phyloP scores from a whole-genome alignment of 2,329 filamentous ascomycete genomes.

The Metarhizium brunneum region DNA sequence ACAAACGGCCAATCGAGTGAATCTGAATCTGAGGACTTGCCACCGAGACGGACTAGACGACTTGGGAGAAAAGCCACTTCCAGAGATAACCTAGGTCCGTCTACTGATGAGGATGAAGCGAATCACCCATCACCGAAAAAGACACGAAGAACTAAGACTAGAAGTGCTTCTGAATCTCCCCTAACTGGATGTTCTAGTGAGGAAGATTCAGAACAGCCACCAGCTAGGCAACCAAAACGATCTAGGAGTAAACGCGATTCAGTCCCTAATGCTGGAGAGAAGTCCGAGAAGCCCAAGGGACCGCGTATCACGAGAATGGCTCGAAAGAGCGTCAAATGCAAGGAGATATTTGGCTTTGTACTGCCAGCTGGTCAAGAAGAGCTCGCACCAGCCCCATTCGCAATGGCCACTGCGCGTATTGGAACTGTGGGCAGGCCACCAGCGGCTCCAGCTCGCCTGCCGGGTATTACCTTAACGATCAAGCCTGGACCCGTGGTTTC shows the following conservation, averaged over 20 bases:
- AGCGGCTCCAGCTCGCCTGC: neutral
- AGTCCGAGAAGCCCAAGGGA: conserved; percentile 6
- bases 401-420: conserved; percentile 7
- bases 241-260: neutral
- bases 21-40: neutral
- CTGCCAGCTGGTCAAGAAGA: conserved; percentile 10
- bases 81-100: neutral
- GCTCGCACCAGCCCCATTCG: conserved; percentile 10
- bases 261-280: neutral
- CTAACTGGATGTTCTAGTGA: neutral
- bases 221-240: neutral
- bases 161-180: neutral
- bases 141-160: neutral
- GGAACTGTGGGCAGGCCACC: conserved; percentile 3
- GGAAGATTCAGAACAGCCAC: neutral
- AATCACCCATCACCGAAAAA: neutral
- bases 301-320: conserved; percentile 30
- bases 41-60: neutral
- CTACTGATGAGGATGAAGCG: neutral
- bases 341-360: conserved; percentile 35
- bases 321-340: conserved; percentile 35
- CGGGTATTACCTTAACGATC: neutral
- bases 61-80: neutral
- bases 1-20: neutral
- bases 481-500: neutral